Percentiles rank a stretch among this genome's conserved stretches.
Conservation (phyloP, 352 stramenopile species). For the Pythium insidiosum region DNA sequence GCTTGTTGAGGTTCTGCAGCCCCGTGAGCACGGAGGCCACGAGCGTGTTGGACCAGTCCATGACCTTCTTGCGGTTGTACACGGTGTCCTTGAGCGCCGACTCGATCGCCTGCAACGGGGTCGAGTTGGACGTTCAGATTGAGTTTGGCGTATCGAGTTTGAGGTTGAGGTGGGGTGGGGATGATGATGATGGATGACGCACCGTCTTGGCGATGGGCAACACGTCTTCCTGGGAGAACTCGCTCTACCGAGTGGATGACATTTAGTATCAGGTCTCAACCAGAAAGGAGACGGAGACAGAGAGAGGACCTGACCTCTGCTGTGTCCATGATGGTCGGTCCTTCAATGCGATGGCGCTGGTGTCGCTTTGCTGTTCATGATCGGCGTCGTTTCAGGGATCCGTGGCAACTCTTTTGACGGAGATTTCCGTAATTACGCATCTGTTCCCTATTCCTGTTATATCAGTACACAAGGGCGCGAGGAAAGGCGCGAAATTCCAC, state of each 20-base stretch:
- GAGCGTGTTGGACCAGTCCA: constrained; percentile 81
- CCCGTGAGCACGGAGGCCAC: constrained; percentile 72
- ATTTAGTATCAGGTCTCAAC: too few species aligned
- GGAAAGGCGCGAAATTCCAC: too few species aligned
- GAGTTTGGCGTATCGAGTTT: too few species aligned
- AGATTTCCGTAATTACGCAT: constrained; percentile 2
- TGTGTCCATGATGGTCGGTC: constrained; percentile 2
- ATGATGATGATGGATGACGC: neutral
- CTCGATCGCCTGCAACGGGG: constrained; percentile 48
- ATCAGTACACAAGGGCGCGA: constrained; percentile 1
- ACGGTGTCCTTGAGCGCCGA: constrained; percentile 68
- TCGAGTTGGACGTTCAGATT: too few species aligned
- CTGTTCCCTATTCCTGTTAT: neutral
- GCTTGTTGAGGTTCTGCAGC: constrained; percentile 83
- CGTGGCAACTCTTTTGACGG: neutral
- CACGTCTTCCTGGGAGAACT: constrained; percentile 74
- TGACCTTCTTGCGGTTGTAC: constrained; percentile 82
- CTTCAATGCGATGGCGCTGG: too few species aligned
- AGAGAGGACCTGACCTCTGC: constrained; percentile 5
- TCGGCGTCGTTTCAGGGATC: neutral
- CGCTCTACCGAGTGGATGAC: constrained; percentile 26
- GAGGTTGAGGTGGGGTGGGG: neutral
- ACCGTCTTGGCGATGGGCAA: constrained; percentile 68
- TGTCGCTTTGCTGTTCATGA: neutral
- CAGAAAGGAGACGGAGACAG: too few species aligned